These are phyloP conservation scores for Marasmius sp. DNA, from an alignment of 1,284 basidiomycete genomes.

Conservation along the genomic window DNA sequence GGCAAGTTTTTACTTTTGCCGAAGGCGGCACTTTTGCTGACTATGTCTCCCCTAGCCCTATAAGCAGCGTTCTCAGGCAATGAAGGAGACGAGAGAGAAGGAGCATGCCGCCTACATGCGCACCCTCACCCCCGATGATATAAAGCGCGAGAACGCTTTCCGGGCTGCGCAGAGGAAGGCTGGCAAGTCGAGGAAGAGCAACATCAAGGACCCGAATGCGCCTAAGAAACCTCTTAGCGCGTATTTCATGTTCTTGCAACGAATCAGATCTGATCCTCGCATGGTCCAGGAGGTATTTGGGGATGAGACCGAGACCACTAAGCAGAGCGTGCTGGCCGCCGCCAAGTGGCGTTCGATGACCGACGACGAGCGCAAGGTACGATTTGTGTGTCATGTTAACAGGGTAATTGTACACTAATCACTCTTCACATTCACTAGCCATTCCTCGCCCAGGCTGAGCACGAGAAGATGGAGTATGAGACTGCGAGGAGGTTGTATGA, in stretches of 20 bases:
- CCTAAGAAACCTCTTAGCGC: slow-evolving; percentile 95
- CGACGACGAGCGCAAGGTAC: slow-evolving; percentile 87
- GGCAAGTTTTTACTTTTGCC: slow-evolving; percentile 40
- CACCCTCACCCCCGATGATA: slow-evolving; percentile 90
- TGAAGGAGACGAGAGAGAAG: slow-evolving; percentile 82
- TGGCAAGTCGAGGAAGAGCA: slow-evolving; percentile 90
- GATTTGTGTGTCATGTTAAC: slow-evolving; percentile 20
- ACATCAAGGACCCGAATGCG: slow-evolving; percentile 96
- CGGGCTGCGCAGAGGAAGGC: slow-evolving; percentile 91
- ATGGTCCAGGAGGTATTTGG: slow-evolving; percentile 83
- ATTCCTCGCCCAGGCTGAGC: slow-evolving; percentile 87
- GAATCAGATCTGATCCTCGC: slow-evolving; percentile 74
- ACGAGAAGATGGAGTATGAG: slow-evolving; percentile 92
- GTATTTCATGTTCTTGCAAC: slow-evolving; percentile 94
- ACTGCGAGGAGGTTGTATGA: slow-evolving; percentile 79
- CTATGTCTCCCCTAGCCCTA: slow-evolving; percentile 59
- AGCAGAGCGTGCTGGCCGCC: slow-evolving; percentile 92
- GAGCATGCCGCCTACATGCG: slow-evolving; percentile 86
- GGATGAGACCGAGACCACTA: slow-evolving; percentile 92
- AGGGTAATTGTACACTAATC: slow-evolving; percentile 15
- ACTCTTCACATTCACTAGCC: slow-evolving; percentile 50
- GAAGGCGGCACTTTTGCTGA: slow-evolving; percentile 28
- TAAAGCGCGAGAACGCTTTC: slow-evolving; percentile 91
- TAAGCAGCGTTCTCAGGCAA: slow-evolving; percentile 77
- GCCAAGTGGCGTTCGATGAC: slow-evolving; percentile 90